These are phyloP conservation scores for Ajuga chamaepitys DNA, from an alignment of 257 asterid species.

Conservation along the genomic window DNA sequence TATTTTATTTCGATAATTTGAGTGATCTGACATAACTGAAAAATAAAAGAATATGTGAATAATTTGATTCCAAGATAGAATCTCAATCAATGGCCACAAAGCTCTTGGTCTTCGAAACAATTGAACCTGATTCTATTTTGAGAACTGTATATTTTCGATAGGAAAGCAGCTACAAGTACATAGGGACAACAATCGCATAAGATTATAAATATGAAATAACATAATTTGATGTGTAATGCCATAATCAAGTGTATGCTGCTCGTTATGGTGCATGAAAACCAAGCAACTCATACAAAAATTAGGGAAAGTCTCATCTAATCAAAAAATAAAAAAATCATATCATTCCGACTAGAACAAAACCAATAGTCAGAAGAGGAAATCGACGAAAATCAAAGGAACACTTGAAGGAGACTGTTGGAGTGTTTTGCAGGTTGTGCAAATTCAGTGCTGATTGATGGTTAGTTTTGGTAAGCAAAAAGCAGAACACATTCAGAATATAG, in stretches of 20 bases:
- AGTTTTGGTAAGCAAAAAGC: neutral
- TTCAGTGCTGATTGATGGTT: constrained; percentile 6
- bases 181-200: constrained; percentile 1
- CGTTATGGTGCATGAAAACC: neutral
- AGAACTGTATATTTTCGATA: constrained; percentile 23
- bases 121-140: constrained; percentile 24
- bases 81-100: constrained; percentile 23
- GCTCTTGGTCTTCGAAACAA: constrained; percentile 26
- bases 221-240: neutral
- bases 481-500: neutral
- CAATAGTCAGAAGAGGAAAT: neutral
- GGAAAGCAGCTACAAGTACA: constrained; percentile 33
- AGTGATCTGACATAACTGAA: neutral
- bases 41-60: constrained; percentile 33
- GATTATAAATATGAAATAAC: neutral
- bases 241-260: neutral
- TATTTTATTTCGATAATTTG: neutral
- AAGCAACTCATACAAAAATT: neutral
- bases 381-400: constrained; percentile 9
- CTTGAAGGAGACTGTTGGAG: constrained; percentile 38
- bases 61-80: constrained; percentile 23
- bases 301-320: constrained; percentile 7
- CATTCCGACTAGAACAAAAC: neutral
- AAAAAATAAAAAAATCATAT: neutral
- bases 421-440: constrained; percentile 25